Evolutionary conservation across 176 grass and related monocot genomes (phyloP).

Genomic region (Musa troglodytarum): DNA sequence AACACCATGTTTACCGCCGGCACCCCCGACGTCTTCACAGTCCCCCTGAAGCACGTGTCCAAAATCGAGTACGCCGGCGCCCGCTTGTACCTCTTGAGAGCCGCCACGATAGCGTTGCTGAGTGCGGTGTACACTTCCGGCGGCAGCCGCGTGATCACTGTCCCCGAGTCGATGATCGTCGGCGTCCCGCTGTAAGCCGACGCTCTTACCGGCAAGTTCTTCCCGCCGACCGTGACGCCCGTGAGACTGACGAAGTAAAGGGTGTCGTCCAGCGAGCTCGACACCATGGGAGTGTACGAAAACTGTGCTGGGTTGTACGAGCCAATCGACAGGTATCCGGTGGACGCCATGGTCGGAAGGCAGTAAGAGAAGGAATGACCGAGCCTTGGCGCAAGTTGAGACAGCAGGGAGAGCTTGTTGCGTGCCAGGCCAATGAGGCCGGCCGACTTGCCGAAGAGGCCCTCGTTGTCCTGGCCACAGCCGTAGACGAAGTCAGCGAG

Average conservation of each 20-base stretch:
- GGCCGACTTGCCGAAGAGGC: slow-evolving; percentile 44
- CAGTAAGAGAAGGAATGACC: slow-evolving; percentile 61
- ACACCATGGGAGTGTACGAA: slow-evolving; percentile 47
- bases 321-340: slow-evolving; percentile 53
- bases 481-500: slow-evolving; percentile 57
- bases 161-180: neutral
- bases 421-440: slow-evolving; percentile 53
- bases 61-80: slow-evolving; percentile 5
- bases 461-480: slow-evolving; percentile 72
- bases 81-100: neutral
- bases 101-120: neutral
- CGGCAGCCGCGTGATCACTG: neutral
- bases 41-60: slow-evolving; percentile 4
- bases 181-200: neutral
- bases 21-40: neutral
- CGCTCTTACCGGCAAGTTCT: neutral
- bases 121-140: neutral
- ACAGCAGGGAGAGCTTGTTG: slow-evolving; percentile 55
- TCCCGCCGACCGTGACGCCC: slow-evolving; percentile 27
- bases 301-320: slow-evolving; percentile 9
- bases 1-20: slow-evolving; percentile 1
- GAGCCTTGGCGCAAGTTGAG: slow-evolving; percentile 41
- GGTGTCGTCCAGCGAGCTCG: slow-evolving; percentile 29
- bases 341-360: slow-evolving; percentile 33
- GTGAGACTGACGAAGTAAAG: slow-evolving; percentile 43